These are phyloP conservation scores for Epichloe elymi DNA, from an alignment of 2,329 filamentous ascomycete species.

Conservation along the genomic window DNA sequence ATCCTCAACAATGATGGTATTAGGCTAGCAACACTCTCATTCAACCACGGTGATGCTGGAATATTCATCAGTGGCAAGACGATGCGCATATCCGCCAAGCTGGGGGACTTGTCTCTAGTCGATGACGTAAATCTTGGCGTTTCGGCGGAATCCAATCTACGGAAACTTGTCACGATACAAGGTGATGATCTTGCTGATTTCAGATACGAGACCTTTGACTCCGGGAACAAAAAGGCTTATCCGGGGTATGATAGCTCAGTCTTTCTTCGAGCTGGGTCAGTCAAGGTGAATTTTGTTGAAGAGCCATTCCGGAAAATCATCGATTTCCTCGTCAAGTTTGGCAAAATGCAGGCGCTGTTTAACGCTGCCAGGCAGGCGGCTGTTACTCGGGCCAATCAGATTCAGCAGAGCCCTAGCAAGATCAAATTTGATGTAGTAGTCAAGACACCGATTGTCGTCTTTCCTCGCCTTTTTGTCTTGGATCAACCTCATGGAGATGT, in stretches of 20 bases:
- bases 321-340: constrained; percentile 95
- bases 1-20: constrained; percentile 98
- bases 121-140: constrained; percentile 93
- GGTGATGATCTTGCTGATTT: constrained; percentile 94
- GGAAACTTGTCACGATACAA: constrained; percentile 85
- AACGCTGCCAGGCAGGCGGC: constrained; percentile 93
- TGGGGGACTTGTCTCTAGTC: constrained; percentile 72
- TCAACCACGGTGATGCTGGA: constrained; percentile 84
- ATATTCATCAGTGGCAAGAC: constrained; percentile 77
- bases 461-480: constrained; percentile 64
- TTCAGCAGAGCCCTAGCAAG: constrained; percentile 79
- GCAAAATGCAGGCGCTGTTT: constrained; percentile 98
- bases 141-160: constrained; percentile 63
- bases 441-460: constrained; percentile 91
- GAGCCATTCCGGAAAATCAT: constrained; percentile 98
- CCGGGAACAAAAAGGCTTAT: constrained; percentile 55
- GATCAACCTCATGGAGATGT: constrained; percentile 63
- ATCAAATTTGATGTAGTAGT: constrained; percentile 91
- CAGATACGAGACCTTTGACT: constrained; percentile 90
- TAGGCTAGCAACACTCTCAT: constrained; percentile 77
- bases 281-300: constrained; percentile 93
- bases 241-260: constrained; percentile 93
- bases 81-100: constrained; percentile 74
- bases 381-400: constrained; percentile 80
- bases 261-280: constrained; percentile 78